These are phyloP conservation scores for Sclerotinia minor DNA, from an alignment of 2,329 filamentous ascomycete genomes.

Conservation along the genomic window DNA sequence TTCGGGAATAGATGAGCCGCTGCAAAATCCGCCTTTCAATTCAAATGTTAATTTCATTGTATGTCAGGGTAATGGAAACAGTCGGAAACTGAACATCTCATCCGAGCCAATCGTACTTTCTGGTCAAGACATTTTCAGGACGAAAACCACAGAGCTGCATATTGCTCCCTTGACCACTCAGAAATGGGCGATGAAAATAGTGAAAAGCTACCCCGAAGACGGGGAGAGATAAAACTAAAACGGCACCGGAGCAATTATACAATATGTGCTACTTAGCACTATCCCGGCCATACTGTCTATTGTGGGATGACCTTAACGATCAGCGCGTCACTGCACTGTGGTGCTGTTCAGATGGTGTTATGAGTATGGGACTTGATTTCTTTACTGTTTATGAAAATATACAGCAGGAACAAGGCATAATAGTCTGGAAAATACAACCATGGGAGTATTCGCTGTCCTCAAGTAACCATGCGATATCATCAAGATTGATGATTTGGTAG, in stretches of 20 bases:
- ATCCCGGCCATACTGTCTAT: background rate
- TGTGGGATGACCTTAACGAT: background rate
- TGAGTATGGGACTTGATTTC: too few species aligned
- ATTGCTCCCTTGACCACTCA: fast-evolving
- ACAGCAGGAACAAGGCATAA: background rate
- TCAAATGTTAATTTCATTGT: background rate
- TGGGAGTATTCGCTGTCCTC: background rate
- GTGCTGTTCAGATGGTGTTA: too few species aligned
- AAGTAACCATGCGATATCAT: background rate
- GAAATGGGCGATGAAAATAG: background rate
- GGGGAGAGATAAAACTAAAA: too few species aligned
- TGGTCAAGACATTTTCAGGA: background rate
- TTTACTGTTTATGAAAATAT: background rate
- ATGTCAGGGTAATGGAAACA: background rate
- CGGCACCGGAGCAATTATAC: background rate
- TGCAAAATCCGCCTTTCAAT: too few species aligned
- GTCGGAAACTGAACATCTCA: background rate
- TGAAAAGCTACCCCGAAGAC: too few species aligned
- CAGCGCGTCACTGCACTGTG: too few species aligned
- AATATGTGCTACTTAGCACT: background rate
- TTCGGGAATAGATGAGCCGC: too few species aligned
- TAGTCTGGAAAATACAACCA: background rate
- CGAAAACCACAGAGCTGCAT: too few species aligned
- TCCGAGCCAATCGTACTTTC: background rate
- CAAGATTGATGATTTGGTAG: background rate